Conservation (phyloP, 2,329 filamentous ascomycete species). For the Piedraia hortae region DNA sequence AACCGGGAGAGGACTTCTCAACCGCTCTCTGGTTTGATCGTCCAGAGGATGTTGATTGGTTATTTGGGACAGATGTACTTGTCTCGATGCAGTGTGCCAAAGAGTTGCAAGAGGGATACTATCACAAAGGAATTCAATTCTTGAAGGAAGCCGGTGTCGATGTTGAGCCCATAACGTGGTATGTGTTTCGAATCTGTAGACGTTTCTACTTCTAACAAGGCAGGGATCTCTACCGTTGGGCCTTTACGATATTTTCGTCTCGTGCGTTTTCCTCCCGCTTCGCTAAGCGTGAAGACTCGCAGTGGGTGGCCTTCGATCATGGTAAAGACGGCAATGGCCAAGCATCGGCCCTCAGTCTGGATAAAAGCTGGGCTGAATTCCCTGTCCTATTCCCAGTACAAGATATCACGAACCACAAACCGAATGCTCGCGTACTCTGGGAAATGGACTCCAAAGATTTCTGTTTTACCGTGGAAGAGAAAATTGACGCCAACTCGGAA, state of each 20-base stretch:
- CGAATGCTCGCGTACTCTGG: slow-evolving; percentile 22
- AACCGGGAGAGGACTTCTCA: slow-evolving; percentile 8
- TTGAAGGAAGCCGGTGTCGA: slow-evolving; percentile 10
- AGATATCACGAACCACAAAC: slow-evolving; percentile 22
- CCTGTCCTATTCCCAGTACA: slow-evolving; percentile 23
- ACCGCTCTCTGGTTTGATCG: slow-evolving; percentile 13
- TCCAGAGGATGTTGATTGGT: slow-evolving; percentile 9
- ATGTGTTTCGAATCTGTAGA: too few relatives aligned
- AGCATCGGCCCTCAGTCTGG: slow-evolving; percentile 10
- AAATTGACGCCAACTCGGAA: slow-evolving; percentile 15
- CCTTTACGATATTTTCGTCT: slow-evolving; percentile 24
- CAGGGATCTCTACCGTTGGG: slow-evolving; percentile 23
- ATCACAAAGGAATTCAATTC: slow-evolving; percentile 10
- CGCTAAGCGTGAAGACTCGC: too few relatives aligned
- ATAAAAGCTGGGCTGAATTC: too few relatives aligned
- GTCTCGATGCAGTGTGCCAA: slow-evolving; percentile 10
- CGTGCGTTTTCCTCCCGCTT: slow-evolving; percentile 22
- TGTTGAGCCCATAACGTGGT: slow-evolving; percentile 15
- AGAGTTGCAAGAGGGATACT: slow-evolving; percentile 14
- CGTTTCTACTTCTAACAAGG: too few relatives aligned
- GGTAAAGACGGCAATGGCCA: slow-evolving; percentile 12
- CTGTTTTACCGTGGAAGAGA: slow-evolving; percentile 12
- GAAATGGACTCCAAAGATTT: slow-evolving; percentile 15
- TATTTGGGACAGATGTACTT: slow-evolving; percentile 13
- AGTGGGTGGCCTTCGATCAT: too few relatives aligned